A percentile compares a stretch with the other conserved stretches of the same genome.
Evolutionary conservation across 208 protist species (phyloP).

Genomic region (Histomonas meleagridis): DNA sequence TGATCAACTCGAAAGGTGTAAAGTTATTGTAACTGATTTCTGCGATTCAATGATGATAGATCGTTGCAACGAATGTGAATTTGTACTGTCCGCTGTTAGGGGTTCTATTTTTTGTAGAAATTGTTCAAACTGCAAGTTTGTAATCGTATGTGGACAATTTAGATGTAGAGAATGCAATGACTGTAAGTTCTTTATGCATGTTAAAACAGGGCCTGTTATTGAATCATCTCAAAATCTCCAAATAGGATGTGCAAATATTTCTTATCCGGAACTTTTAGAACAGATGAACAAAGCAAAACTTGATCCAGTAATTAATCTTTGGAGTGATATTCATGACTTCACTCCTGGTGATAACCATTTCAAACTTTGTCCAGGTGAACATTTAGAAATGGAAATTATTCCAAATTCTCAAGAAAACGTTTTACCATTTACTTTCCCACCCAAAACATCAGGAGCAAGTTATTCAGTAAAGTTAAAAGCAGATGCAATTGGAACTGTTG

Average conservation of each 20-base stretch:
- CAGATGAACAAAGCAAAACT: constrained; percentile 4
- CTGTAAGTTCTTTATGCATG: constrained; percentile 35
- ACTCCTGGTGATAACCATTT: background rate
- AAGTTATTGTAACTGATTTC: constrained; percentile 21
- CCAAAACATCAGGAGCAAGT: no score
- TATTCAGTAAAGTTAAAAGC: no score
- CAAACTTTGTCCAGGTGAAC: background rate
- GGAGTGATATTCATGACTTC: constrained; percentile 27
- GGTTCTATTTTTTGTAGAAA: background rate
- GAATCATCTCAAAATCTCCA: background rate
- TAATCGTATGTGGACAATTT: background rate
- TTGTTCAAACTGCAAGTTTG: constrained; percentile 20
- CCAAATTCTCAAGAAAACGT: background rate
- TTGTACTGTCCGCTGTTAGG: constrained; percentile 15
- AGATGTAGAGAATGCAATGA: background rate
- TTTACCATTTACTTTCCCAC: constrained; percentile 15
- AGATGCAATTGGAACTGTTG: no score
- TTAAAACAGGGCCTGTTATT: constrained; percentile 28
- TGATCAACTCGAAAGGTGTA: background rate
- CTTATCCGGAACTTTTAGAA: background rate
- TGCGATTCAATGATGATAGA: constrained; percentile 24
- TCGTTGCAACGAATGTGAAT: background rate
- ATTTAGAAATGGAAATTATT: background rate
- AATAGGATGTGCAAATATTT: background rate
- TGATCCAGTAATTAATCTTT: background rate